phyloP scores from a whole-genome alignment of 164 flowering plant genomes.

The Nymphaea colorata region DNA sequence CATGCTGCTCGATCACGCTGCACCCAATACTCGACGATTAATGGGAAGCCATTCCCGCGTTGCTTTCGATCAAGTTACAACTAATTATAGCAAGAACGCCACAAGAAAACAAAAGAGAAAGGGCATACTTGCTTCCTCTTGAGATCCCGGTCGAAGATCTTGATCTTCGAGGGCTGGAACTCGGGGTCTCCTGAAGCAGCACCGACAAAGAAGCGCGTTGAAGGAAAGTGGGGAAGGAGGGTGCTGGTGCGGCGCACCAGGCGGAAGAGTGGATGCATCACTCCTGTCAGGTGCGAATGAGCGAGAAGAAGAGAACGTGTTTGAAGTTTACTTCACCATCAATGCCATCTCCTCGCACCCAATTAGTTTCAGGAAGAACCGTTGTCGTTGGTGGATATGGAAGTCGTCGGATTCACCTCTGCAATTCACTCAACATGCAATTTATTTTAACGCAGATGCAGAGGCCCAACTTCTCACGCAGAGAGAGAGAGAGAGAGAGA shows the following conservation, averaged over 20 bases:
- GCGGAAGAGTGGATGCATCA: background rate
- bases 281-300: no score
- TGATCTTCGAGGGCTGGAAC: constrained; percentile 23
- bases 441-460: no score
- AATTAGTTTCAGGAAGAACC: no score
- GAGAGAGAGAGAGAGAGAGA: no score
- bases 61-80: background rate
- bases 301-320: no score
- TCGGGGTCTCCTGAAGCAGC: constrained; percentile 10
- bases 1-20: constrained; percentile 96
- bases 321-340: no score
- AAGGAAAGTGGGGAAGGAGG: background rate
- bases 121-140: constrained; percentile 51
- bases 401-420: no score
- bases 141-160: constrained; percentile 70
- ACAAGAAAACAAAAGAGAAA: background rate
- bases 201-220: constrained; percentile 2
- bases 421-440: no score
- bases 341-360: no score
- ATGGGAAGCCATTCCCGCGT: background rate
- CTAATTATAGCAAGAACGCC: background rate
- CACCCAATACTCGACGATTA: constrained; percentile 2
- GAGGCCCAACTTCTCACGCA: no score
- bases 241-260: background rate
- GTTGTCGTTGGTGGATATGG: no score